Conservation (phyloP, 495 filamentous ascomycete species). For the Monascus purpureus region DNA sequence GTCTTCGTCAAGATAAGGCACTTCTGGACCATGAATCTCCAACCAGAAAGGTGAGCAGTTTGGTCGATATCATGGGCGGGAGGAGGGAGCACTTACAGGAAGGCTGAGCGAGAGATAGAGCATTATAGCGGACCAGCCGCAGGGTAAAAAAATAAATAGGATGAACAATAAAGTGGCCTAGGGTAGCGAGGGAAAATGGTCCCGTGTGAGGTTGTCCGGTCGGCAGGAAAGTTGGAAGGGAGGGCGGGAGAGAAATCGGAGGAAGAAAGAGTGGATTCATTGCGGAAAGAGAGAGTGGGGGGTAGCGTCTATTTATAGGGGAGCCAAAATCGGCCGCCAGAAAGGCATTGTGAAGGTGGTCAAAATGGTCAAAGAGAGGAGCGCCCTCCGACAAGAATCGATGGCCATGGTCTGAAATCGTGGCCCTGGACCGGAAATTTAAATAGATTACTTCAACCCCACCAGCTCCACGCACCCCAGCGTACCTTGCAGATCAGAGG, state of each 20-base stretch:
- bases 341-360: neutral
- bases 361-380: neutral
- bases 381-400: neutral
- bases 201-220: neutral
- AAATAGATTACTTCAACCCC: constrained; percentile 1
- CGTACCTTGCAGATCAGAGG: constrained; percentile 1
- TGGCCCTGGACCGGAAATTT: constrained; percentile 1
- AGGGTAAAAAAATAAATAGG: neutral
- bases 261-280: neutral
- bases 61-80: neutral
- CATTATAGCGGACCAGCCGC: constrained; percentile 1
- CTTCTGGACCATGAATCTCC: neutral
- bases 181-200: constrained; percentile 1
- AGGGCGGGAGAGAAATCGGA: neutral
- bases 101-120: neutral
- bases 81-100: neutral
- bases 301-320: neutral
- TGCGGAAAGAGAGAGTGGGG: neutral
- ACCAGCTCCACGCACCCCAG: neutral
- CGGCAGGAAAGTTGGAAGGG: neutral
- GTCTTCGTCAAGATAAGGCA: neutral
- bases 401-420: constrained; percentile 1
- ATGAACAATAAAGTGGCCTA: neutral
- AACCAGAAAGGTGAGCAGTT: neutral
- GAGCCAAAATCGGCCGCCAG: neutral